Base-by-base conservation (phyloP, 805 yeast species). In the Wickerhamiella sergipiensis region DNA sequence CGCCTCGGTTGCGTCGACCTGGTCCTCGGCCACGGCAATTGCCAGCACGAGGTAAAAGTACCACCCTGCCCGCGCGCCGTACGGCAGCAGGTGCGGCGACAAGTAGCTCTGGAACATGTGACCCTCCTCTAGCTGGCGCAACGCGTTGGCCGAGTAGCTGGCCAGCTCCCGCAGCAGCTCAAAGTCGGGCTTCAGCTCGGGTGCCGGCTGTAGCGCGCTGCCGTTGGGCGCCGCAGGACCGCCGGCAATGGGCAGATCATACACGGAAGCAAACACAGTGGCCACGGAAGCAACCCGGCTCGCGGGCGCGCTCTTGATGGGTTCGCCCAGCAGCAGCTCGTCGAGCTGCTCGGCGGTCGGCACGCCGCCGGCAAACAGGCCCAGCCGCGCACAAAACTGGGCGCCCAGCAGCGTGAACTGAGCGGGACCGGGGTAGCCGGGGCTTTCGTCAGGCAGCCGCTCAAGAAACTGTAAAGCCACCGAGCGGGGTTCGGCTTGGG, bases 391-490 rank as follows among this genome's bases (percentile, higher is more conserved):
- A 46, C 33, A 54, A 36, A 52, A 45, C 13, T 31, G 51, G 2
- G 54, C 47, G 2, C 48, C 33, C 4, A 50, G 31, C 40, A 52
- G 50, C 18, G 43, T 21, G 19, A 54, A n/a, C 39, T 51, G 53
- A 12, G 51, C 42, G 4, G 56, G 49, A 10, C 54, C 54, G n/a
- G 56, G 56, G 47, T 47, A 52, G 13, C 49, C 48, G 13, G 36
- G 29, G 17, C 51, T 43, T 15, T 50, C 51, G 15, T 43, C 50
- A 2, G 19, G 31, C 23, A 43, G 3, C 3, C 13, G 31, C 18
- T 33, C n/a, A 5, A 43, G 23, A 15, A 43, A 43, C 29, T 43
- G 24, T 15, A 17, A 5, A 4, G 40, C 40, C 40, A 36, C 40
- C n/a, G n/a, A n/a, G n/a, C n/a, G n/a, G n/a, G n/a, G n/a, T n/a